phyloP scores from a whole-genome alignment of 1,284 basidiomycete species.

The Ustilago esculenta region DNA sequence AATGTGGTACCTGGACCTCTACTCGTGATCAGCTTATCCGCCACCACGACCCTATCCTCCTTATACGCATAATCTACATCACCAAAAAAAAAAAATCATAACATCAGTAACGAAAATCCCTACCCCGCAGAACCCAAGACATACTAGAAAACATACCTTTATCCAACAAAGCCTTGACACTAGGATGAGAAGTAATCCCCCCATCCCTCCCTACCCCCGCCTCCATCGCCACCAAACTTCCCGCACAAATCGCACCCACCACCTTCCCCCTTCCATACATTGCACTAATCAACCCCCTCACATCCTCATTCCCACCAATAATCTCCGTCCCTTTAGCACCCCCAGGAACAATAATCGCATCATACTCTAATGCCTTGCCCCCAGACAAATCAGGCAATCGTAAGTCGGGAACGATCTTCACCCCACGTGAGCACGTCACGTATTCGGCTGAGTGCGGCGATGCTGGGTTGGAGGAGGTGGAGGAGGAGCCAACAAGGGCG shows the following conservation, averaged over 20 bases:
- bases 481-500: conserved; percentile 45
- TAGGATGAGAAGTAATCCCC: conserved; percentile 81
- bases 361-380: conserved; percentile 70
- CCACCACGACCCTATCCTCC: conserved; percentile 79
- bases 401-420: conserved; percentile 60
- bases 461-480: conserved; percentile 2
- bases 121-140: no score
- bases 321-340: conserved; percentile 82
- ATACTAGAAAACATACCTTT: conserved; percentile 4
- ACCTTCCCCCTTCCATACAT: conserved; percentile 70
- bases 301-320: conserved; percentile 73
- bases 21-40: conserved; percentile 76
- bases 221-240: conserved; percentile 76
- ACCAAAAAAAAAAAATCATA: no score
- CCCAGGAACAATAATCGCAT: conserved; percentile 80
- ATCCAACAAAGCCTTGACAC: conserved; percentile 71
- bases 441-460: conserved; percentile 32
- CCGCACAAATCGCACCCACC: conserved; percentile 57
- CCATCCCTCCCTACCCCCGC: conserved; percentile 72
- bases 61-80: conserved; percentile 81
- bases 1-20: conserved; percentile 85
- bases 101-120: no score
- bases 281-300: conserved; percentile 75
- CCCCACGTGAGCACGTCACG: conserved; percentile 57
- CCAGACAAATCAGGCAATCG: conserved; percentile 45